Percentiles rank a stretch among this genome's conserved stretches.
Conservation (phyloP, 768 basidiomycete genomes). For the Mycena latifolia region DNA sequence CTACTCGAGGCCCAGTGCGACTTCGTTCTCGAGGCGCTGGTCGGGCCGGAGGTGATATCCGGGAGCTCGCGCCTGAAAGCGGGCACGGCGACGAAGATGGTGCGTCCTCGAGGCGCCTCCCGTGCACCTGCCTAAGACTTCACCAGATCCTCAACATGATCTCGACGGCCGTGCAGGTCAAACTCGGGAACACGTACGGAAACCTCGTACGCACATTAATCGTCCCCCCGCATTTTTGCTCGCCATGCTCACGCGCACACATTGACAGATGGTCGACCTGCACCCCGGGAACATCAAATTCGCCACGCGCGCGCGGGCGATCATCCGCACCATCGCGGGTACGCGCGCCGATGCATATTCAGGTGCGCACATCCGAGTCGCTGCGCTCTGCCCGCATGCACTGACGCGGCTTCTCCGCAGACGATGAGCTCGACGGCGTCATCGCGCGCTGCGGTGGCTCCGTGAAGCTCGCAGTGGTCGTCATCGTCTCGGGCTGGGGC, state of each 20-base stretch:
- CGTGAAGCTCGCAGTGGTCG: constrained; percentile 49
- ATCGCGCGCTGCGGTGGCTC: constrained; percentile 45
- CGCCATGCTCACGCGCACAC: not conserved
- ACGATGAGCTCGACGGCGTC: constrained; percentile 45
- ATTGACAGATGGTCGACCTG: constrained; percentile 49
- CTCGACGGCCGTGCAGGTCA: constrained; percentile 49
- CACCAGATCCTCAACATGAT: constrained; percentile 51
- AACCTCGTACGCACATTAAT: constrained; percentile 42
- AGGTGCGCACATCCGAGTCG: constrained; percentile 16
- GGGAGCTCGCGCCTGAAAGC: constrained; percentile 53
- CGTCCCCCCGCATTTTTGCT: not conserved
- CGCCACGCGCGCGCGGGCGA: constrained; percentile 43
- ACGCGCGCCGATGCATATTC: constrained; percentile 28
- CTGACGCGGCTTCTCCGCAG: constrained; percentile 25
- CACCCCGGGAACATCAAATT: constrained; percentile 47
- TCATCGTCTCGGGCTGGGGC: constrained; percentile 36
- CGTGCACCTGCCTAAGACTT: no score
- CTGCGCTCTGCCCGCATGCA: not conserved
- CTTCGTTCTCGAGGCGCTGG: constrained; percentile 45
- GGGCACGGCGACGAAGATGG: constrained; percentile 54
- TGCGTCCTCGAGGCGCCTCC: constrained; percentile 9
- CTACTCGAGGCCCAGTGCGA: constrained; percentile 39
- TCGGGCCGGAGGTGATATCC: constrained; percentile 48
- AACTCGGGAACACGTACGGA: constrained; percentile 50
- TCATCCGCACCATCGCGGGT: constrained; percentile 43